phyloP scores from a whole-genome alignment of 2,329 filamentous ascomycete genomes.

The Colletotrichum sp. region DNA sequence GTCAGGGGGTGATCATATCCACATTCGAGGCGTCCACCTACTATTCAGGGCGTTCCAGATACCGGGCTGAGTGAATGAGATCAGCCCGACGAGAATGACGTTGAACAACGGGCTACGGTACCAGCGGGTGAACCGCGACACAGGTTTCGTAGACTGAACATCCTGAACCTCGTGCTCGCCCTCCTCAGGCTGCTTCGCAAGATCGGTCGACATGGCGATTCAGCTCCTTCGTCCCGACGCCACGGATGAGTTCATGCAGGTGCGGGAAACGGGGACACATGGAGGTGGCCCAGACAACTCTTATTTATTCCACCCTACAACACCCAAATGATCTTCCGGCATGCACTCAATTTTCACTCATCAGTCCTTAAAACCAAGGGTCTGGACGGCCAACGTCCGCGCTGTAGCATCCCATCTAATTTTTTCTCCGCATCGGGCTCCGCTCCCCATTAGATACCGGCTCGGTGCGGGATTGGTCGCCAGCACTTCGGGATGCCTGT shows the following conservation, averaged over 20 bases:
- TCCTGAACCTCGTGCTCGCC: constrained; percentile 2
- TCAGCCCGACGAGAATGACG: constrained; percentile 47
- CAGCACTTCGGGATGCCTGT: neutral
- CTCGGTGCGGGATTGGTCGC: neutral
- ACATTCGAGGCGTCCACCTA: neutral
- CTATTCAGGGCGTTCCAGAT: constrained; percentile 53
- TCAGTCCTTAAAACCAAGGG: neutral
- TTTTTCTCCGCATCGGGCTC: neutral
- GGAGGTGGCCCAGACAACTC: neutral
- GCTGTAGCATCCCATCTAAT: neutral
- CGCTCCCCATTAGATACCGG: neutral
- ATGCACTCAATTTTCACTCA: neutral
- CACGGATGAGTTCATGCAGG: neutral
- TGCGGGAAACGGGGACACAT: neutral
- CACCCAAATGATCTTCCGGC: neutral
- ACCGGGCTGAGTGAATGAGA: constrained; percentile 49
- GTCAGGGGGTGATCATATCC: neutral
- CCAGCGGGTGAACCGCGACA: constrained; percentile 35
- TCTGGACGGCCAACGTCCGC: neutral
- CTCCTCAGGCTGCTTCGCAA: constrained; percentile 5
- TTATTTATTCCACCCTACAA: neutral
- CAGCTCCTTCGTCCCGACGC: neutral
- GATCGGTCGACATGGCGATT: constrained; percentile 8
- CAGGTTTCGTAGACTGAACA: constrained; percentile 21
- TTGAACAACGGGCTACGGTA: constrained; percentile 53